Evolutionary conservation across 2,329 filamentous ascomycete genomes (phyloP).

Genomic region (Sporothrix mexicana): DNA sequence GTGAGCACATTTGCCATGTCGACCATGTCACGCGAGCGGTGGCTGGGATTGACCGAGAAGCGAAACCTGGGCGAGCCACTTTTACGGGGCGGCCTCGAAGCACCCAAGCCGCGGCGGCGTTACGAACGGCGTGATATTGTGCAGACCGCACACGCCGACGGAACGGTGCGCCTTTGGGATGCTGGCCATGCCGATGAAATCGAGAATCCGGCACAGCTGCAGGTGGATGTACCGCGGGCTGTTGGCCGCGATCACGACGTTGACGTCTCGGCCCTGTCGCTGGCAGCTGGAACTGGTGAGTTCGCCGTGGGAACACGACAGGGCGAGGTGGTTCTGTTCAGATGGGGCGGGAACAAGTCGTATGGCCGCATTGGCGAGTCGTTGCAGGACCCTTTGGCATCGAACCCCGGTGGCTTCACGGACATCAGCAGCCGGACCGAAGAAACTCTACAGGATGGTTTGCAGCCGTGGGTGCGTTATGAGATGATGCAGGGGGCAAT

Average conservation of each 20-base stretch:
- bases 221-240: conserved; percentile 85
- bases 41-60: conserved; percentile 90
- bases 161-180: conserved; percentile 92
- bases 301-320: conserved; percentile 78
- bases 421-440: conserved; percentile 77
- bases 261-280: conserved; percentile 77
- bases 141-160: conserved; percentile 87
- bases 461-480: conserved; percentile 76
- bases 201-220: conserved; percentile 80
- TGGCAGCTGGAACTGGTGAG: conserved; percentile 82
- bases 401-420: conserved; percentile 72
- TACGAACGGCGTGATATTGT: conserved; percentile 85
- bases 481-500: conserved; percentile 84
- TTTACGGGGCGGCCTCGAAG: conserved; percentile 78
- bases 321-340: conserved; percentile 86
- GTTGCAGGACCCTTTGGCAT: conserved; percentile 47
- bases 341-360: conserved; percentile 82
- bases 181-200: conserved; percentile 90
- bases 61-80: conserved; percentile 78
- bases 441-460: conserved; percentile 68
- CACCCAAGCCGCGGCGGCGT: conserved; percentile 70
- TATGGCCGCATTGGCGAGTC: conserved; percentile 64
- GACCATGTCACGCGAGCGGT: conserved; percentile 75
- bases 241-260: conserved; percentile 79
- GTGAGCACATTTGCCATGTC: conserved; percentile 75